Evolutionary conservation across 106 monocot genomes (phyloP).

Genomic region (Cymbidium sinense): DNA sequence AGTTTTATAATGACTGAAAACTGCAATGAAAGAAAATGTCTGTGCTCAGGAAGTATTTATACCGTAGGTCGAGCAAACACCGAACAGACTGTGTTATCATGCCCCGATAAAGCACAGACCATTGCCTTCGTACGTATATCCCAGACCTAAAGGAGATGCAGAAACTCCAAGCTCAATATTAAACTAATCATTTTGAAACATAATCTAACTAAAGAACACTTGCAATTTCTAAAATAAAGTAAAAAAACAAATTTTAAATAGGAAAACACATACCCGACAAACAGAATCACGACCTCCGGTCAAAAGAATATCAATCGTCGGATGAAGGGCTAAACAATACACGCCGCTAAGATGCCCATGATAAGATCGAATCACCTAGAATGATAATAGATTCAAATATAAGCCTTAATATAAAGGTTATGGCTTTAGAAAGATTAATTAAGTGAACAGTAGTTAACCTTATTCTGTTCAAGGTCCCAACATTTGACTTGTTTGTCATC

Average conservation of each 20-base stretch:
- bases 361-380: conserved; percentile 81
- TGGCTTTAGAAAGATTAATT: neutral
- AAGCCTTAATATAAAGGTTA: neutral
- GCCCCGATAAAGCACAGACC: conserved; percentile 96
- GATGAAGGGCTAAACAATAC: conserved; percentile 95
- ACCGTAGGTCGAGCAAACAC: conserved; percentile 96
- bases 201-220: conserved; percentile 3
- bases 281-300: conserved; percentile 99
- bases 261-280: conserved; percentile 61
- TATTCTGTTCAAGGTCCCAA: conserved; percentile 98
- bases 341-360: conserved; percentile 99
- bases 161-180: neutral
- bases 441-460: conserved; percentile 36
- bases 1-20: neutral
- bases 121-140: conserved; percentile 94
- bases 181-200: neutral
- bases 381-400: neutral
- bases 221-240: neutral
- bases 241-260: neutral
- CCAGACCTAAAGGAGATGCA: conserved; percentile 63
- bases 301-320: conserved; percentile 85
- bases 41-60: conserved; percentile 13
- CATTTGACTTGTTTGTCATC: conserved; percentile 99
- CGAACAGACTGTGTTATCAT: conserved; percentile 97
- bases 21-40: neutral